These are phyloP conservation scores for Pleurotus eryngii DNA, from an alignment of 768 basidiomycete species.

Conservation along the genomic window DNA sequence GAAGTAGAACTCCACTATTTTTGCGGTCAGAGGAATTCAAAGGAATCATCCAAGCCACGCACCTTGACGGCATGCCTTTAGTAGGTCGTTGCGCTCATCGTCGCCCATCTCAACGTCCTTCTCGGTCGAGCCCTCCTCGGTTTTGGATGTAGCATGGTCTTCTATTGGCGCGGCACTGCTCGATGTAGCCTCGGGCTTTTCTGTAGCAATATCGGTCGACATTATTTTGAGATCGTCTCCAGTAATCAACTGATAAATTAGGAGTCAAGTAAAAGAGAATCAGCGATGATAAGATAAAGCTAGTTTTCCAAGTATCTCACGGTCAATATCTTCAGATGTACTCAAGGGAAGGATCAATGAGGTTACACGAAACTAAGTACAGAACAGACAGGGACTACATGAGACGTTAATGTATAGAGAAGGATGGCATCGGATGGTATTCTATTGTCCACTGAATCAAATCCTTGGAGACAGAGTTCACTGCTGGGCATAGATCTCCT, in stretches of 20 bases:
- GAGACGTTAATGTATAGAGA: not conserved
- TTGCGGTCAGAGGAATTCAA: not conserved
- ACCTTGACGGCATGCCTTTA: conserved; percentile 57
- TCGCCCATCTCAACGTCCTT: conserved; percentile 20
- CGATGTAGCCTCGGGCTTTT: conserved; percentile 17
- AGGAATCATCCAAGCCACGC: conserved; percentile 12
- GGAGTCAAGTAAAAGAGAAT: not conserved
- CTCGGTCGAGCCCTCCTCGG: conserved; percentile 10
- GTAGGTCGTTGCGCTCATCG: conserved; percentile 39
- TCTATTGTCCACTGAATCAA: not conserved
- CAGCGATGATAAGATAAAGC: not conserved
- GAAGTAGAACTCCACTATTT: conserved; percentile 91
- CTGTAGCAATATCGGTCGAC: conserved; percentile 22
- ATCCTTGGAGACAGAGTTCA: not conserved
- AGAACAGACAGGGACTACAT: not conserved
- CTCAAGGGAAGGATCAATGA: no score
- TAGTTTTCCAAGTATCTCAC: not conserved
- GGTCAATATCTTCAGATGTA: not conserved
- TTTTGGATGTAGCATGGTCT: not conserved
- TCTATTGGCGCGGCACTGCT: conserved; percentile 1
- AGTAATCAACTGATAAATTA: not conserved
- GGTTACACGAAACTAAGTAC: not conserved
- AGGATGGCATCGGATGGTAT: not conserved
- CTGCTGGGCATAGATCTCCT: conserved; percentile 6
- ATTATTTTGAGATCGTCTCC: not conserved